phyloP scores from a whole-genome alignment of 495 filamentous ascomycete genomes.

The Friedmanniomyces simplex region DNA sequence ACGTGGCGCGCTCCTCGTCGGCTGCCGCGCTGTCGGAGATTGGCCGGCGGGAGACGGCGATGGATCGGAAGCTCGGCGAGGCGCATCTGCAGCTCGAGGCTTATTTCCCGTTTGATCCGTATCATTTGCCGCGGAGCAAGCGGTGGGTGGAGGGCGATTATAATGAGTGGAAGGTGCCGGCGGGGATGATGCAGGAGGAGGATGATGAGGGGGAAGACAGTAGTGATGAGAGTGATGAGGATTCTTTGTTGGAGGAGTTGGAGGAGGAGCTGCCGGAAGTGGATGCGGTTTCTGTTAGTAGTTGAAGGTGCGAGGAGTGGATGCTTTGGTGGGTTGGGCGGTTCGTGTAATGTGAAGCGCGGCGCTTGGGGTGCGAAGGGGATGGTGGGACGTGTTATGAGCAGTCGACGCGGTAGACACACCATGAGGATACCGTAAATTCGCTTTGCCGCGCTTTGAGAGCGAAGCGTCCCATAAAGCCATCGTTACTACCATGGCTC shows the following conservation, averaged over 20 bases:
- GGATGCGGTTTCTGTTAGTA: conserved; percentile 9
- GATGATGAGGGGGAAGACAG: conserved; percentile 41
- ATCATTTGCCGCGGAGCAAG: conserved; percentile 72
- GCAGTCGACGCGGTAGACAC: not conserved
- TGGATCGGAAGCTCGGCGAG: conserved; percentile 47
- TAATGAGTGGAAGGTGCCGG: conserved; percentile 67
- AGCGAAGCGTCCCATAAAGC: too few relatives aligned
- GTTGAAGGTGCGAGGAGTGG: not conserved
- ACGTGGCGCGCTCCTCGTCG: conserved; percentile 26
- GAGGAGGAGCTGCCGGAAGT: conserved; percentile 6
- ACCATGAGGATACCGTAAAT: too few relatives aligned
- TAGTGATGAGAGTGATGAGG: conserved; percentile 44
- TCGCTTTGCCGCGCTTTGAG: too few relatives aligned
- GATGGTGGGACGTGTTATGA: not conserved
- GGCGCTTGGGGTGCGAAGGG: conserved; percentile 5
- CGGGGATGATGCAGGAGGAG: conserved; percentile 49
- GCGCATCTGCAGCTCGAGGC: conserved; percentile 71
- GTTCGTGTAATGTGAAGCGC: not conserved
- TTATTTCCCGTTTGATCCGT: conserved; percentile 96
- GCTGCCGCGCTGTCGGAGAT: conserved; percentile 32
- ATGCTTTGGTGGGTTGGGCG: not conserved
- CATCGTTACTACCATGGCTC: too few relatives aligned
- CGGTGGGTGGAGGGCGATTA: conserved; percentile 81
- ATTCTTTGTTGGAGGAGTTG: conserved; percentile 26
- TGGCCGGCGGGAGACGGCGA: conserved; percentile 54